These are phyloP conservation scores for Spergularia bocconei DNA, from an alignment of 148 eudicot species.

Conservation along the genomic window DNA sequence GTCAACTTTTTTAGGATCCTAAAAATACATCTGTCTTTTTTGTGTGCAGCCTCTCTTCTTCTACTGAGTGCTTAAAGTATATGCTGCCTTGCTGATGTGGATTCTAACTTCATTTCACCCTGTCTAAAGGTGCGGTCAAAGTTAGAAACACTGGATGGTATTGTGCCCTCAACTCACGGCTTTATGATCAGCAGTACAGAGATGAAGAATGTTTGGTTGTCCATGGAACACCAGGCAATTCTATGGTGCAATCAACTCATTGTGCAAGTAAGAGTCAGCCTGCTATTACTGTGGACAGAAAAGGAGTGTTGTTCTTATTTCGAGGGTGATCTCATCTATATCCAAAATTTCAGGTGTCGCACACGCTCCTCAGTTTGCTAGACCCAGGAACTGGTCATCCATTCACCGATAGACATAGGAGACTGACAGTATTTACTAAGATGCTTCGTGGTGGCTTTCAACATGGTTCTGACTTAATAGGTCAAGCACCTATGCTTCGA, in stretches of 20 bases:
- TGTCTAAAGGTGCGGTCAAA: constrained; percentile 75
- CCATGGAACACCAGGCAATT: constrained; percentile 97
- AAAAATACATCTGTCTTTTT: background rate
- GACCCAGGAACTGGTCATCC: constrained; percentile 70
- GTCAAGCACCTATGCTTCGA: constrained; percentile 36
- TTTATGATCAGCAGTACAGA: constrained; percentile 78
- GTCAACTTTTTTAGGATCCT: background rate
- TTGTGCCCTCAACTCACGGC: constrained; percentile 88
- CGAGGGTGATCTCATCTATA: constrained; percentile 24
- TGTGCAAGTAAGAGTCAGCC: constrained; percentile 61
- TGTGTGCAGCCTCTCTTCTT: constrained; percentile 5
- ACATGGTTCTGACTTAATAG: constrained; percentile 47
- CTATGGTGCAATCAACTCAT: constrained; percentile 95
- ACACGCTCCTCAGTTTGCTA: constrained; percentile 82
- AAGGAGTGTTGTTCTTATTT: background rate
- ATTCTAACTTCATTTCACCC: constrained; percentile 19
- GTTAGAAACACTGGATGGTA: constrained; percentile 83
- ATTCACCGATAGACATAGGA: constrained; percentile 48
- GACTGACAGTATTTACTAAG: constrained; percentile 67
- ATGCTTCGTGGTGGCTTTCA: constrained; percentile 89
- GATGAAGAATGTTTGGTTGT: constrained; percentile 93
- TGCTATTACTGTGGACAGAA: constrained; percentile 1
- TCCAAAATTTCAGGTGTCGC: constrained; percentile 64
- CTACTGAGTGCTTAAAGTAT: constrained; percentile 15
- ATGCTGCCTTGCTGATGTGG: constrained; percentile 8